Base-by-base conservation (phyloP, 176 grass and related monocot genomes). In the Zea luxurians region DNA sequence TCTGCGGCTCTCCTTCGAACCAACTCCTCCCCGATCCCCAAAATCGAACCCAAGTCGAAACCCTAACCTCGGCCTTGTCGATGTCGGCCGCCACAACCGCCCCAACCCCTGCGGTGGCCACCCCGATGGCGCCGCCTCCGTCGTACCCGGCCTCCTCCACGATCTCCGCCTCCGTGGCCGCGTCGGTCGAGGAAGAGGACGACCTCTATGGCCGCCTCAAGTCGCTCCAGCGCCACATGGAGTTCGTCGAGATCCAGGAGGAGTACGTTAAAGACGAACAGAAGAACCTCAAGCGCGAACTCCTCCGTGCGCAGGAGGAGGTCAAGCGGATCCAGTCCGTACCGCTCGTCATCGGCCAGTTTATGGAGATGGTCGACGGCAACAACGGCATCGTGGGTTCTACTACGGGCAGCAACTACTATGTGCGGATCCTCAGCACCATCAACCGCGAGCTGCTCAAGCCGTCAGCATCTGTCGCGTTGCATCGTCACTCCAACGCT, bases 281-380 rank as follows among this genome's bases (percentile, higher is more conserved):
- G 79, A 97, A 97, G 91, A 97, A 97, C 83, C 89, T 97, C 4
- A 97, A 97, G 87, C 84, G 95, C 41, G 95, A 97, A 85, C 87
- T 86, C 9, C 87, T 97, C 41, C 91, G 95, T 2, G 95, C 95
- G 27, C 95, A 97, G 87, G 95, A 97, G 89, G 94, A 97, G 83
- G 95, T 97, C 13, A 97, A 97, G 83, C 82, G 95, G 80, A 97
- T 97, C 83, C 95, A 97, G 83, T 97, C 95, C 15, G 95, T 97
- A 11, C 91, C 95, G 4, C 91, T 97, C 52, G 95, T 97, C 66
- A 97, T 97, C 63, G 95, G 95, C 73, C 95, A 97, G 89, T 97
- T 97, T 74, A 97, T 97, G 95, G 95, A 97, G 87, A 97, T 97
- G 95, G 95, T 97, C 65, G 95, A 97, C 85, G 89, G 90, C 65